Evolutionary conservation across 2,329 filamentous ascomycete species (phyloP), one percentile per base, ranked within the genome.

Genomic region (Shiraia bambusicola): DNA sequence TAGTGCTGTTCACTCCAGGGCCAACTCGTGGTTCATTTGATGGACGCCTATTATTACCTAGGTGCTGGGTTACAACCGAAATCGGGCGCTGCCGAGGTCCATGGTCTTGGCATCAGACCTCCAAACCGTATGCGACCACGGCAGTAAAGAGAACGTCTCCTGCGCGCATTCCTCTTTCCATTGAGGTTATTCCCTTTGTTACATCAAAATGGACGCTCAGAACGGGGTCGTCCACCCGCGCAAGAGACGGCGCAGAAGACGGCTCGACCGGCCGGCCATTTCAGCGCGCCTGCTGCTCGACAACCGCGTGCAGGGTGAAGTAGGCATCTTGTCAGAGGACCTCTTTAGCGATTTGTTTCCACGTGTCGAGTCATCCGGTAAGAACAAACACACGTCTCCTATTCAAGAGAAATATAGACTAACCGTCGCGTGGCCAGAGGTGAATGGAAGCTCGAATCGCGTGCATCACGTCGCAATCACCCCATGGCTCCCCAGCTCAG

Each of bases 251-350:
- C 74, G 77, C 55, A 73, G 75, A 60, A 75, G 77, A 52, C 69
- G 74, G 41, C 67, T 72, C 40, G 74, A 93, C 66, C 90, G 87
- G 67, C 79, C 86, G 6, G 79, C 91, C 30, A 77, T 95, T 44
- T 79, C 87, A 44, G 91, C 89, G 42, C 83, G 87, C 43, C 76
- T 97, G 36, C 79, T 94, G 27, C 81, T 96, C 42, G 90, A 95
- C 69, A 87, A 90, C 63, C 85, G 87, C 66, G 77, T 95, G 58
- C 88, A 86, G 70, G 88, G 88, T 38, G 88, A 95, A 63, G 79
- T 91, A 48, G 93, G 90, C 50, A 80, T 93, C 51, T 71, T 97
- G 38, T 95, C 92, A 10, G 85, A 89, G 59, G 89, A 95, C 67
- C 77, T 98, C 37, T 89, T 91, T 59, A 76, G 79, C 33, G 87